A percentile compares a stretch with the other conserved stretches of the same genome.
Conservation (phyloP, 306 rosid species). For the Quercus variabilis region DNA sequence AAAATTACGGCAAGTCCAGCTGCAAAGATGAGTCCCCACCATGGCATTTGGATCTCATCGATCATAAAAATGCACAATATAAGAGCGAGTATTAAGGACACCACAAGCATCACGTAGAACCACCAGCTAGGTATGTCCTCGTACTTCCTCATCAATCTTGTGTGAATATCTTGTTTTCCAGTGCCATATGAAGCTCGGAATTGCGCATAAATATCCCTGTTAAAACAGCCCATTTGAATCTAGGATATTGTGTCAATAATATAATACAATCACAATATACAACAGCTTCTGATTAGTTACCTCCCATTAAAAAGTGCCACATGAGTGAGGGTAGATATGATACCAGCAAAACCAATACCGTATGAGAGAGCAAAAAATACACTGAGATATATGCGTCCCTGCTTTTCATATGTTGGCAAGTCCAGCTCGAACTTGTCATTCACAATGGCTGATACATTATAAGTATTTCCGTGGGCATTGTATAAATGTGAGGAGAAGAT, state of each 20-base stretch:
- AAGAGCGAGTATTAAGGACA: slow-evolving; percentile 41
- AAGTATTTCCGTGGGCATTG: slow-evolving; percentile 30
- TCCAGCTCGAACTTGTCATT: slow-evolving; percentile 55
- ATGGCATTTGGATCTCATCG: slow-evolving; percentile 58
- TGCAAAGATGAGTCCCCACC: slow-evolving; percentile 76
- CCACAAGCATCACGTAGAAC: slow-evolving; percentile 42
- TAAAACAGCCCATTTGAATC: not conserved
- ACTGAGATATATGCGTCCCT: slow-evolving; percentile 48
- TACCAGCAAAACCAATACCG: slow-evolving; percentile 66
- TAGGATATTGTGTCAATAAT: no score
- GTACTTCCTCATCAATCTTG: slow-evolving; percentile 65
- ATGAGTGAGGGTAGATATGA: slow-evolving; percentile 54
- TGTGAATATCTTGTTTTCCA: slow-evolving; percentile 54
- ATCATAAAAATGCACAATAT: slow-evolving; percentile 37
- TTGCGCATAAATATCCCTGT: slow-evolving; percentile 46
- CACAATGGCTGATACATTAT: slow-evolving; percentile 49
- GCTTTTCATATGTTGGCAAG: slow-evolving; percentile 34
- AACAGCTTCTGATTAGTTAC: slow-evolving; percentile 16
- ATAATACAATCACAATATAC: not conserved
- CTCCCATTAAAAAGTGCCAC: slow-evolving; percentile 64
- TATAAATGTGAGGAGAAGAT: slow-evolving; percentile 47
- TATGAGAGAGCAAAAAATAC: slow-evolving; percentile 46
- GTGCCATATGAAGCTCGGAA: slow-evolving; percentile 32
- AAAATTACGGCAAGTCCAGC: slow-evolving; percentile 31
- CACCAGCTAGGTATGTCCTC: slow-evolving; percentile 63